Evolutionary conservation across 768 basidiomycete genomes (phyloP).

Genomic region (Lactarius trivialis): DNA sequence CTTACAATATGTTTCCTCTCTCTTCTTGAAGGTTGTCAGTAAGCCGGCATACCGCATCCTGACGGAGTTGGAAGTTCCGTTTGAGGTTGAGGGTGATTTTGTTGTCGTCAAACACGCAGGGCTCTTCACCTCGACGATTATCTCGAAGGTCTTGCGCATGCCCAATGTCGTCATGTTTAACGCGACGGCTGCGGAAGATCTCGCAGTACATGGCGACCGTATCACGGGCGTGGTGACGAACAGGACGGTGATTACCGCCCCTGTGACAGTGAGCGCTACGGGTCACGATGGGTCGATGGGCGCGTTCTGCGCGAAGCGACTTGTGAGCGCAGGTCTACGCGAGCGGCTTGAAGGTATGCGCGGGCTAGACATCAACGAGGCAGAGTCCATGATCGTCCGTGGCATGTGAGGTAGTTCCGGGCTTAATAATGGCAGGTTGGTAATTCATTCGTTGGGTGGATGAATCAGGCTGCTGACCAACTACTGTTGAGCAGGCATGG

Average conservation of each 20-base stretch:
- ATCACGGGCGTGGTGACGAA: constrained; percentile 50
- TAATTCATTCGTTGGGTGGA: constrained; percentile 4
- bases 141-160: constrained; percentile 62
- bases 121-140: constrained; percentile 69
- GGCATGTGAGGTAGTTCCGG: constrained; percentile 66
- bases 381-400: constrained; percentile 78
- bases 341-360: constrained; percentile 76
- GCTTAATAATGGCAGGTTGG: constrained; percentile 66
- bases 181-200: constrained; percentile 76
- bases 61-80: constrained; percentile 59
- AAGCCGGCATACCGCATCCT: constrained; percentile 74
- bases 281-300: constrained; percentile 80
- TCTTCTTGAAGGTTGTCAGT: constrained; percentile 51
- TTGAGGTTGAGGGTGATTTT: constrained; percentile 71
- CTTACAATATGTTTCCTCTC: neutral
- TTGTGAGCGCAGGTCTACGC: constrained; percentile 67
- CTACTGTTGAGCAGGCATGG: constrained; percentile 53
- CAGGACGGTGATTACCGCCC: constrained; percentile 68
- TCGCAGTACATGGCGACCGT: constrained; percentile 58
- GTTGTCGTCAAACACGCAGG: constrained; percentile 81
- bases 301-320: constrained; percentile 72
- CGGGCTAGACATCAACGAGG: constrained; percentile 72
- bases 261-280: constrained; percentile 62
- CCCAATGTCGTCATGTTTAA: constrained; percentile 73
- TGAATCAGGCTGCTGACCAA: neutral